Evolutionary conservation across 139 green algal species (phyloP).

Genomic region (Tetratostichococcus sp.): DNA sequence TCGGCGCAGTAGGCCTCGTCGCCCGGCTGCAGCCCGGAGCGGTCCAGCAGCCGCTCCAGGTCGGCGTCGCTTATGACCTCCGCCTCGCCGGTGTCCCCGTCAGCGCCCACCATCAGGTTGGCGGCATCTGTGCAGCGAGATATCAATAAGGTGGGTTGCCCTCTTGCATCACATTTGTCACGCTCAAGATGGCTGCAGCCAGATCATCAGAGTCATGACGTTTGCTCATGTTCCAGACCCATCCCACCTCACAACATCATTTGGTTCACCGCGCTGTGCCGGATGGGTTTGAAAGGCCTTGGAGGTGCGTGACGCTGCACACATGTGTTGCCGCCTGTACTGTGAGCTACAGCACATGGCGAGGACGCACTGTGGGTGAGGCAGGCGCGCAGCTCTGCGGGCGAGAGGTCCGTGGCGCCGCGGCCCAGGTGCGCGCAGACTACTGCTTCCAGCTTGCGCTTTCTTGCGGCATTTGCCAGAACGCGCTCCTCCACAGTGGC

Average conservation of each 20-base stretch:
- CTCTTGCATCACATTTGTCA: too few species aligned
- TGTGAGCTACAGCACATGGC: too few species aligned
- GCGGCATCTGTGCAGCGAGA: background rate
- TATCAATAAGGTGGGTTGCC: too few species aligned
- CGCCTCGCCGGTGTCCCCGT: background rate
- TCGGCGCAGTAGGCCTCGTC: constrained; percentile 2
- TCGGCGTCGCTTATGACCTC: background rate
- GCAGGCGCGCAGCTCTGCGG: background rate
- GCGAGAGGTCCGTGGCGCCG: background rate
- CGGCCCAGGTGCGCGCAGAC: constrained; percentile 30
- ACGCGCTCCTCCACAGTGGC: constrained; percentile 51
- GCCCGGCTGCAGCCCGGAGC: background rate
- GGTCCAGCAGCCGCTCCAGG: background rate
- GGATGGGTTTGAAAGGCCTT: too few species aligned
- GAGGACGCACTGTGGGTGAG: background rate
- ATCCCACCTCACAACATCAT: too few species aligned
- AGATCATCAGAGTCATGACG: too few species aligned
- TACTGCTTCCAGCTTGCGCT: constrained; percentile 49
- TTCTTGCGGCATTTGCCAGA: constrained; percentile 34
- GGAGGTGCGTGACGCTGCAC: too few species aligned
- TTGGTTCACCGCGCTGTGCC: too few species aligned
- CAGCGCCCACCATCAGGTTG: background rate
- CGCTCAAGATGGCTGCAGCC: too few species aligned
- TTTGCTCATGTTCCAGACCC: too few species aligned
- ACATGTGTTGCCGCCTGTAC: too few species aligned